A percentile compares a stretch with the other conserved stretches of the same genome.
Conservation (phyloP, 2,329 filamentous ascomycete genomes). For the Fusarium chlamydosporum region DNA sequence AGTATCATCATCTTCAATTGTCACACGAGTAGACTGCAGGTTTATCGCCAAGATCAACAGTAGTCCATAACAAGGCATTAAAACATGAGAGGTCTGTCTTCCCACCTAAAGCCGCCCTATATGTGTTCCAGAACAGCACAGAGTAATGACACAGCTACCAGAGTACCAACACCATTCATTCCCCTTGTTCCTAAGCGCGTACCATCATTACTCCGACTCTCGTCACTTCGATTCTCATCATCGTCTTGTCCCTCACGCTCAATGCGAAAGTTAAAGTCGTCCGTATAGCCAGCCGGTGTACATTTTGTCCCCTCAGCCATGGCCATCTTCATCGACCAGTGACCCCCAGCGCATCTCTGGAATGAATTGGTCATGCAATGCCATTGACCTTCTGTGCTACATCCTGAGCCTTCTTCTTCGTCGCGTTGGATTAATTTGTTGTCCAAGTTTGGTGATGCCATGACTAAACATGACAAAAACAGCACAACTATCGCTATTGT, state of each 20-base stretch:
- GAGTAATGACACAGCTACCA: constrained; percentile 2
- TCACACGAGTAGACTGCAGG: no score
- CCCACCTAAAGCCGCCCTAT: not conserved
- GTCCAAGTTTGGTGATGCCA: constrained; percentile 18
- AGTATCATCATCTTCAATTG: not conserved
- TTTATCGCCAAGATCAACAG: no score
- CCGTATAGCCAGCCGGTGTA: constrained; percentile 59
- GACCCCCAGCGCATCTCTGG: constrained; percentile 65
- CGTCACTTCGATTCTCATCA: constrained; percentile 6
- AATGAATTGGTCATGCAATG: constrained; percentile 66
- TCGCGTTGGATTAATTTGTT: constrained; percentile 39
- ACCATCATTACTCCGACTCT: constrained; percentile 21
- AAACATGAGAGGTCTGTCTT: no score
- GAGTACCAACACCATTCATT: not conserved
- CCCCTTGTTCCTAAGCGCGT: constrained; percentile 21
- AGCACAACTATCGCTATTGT: constrained; percentile 21
- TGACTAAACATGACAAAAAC: constrained; percentile 24
- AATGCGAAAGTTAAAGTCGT: constrained; percentile 56
- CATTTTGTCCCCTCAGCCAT: constrained; percentile 64
- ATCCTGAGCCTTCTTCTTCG: constrained; percentile 57
- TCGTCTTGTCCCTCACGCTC: constrained; percentile 48
- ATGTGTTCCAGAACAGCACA: constrained; percentile 16
- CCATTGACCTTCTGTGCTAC: constrained; percentile 66
- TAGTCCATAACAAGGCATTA: no score
- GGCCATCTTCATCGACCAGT: constrained; percentile 61